These are phyloP conservation scores for Lotus japonicus DNA, from an alignment of 306 rosid species.

Conservation along the genomic window DNA sequence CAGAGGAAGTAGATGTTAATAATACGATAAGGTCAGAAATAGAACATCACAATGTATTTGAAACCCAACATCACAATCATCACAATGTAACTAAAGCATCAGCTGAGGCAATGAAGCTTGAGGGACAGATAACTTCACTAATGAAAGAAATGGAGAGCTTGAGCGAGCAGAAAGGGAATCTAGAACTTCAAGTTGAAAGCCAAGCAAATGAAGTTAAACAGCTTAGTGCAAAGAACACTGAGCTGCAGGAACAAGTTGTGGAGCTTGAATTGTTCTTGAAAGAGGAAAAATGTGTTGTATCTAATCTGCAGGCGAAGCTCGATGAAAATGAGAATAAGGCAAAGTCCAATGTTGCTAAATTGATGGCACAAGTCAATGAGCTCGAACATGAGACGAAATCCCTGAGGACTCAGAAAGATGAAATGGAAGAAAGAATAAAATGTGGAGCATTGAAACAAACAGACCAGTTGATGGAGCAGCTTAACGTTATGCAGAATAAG, in stretches of 20 bases:
- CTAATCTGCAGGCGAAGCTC: slow-evolving; percentile 20
- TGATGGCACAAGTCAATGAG: slow-evolving; percentile 22
- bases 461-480: slow-evolving; percentile 24
- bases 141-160: slow-evolving; percentile 30
- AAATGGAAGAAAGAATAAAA: slow-evolving; percentile 33
- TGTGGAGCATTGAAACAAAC: slow-evolving; percentile 16
- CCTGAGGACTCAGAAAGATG: slow-evolving; percentile 24
- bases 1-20: slow-evolving; percentile 44
- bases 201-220: slow-evolving; percentile 32
- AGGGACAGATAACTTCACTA: slow-evolving; percentile 21
- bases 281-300: slow-evolving; percentile 22
- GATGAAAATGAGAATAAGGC: slow-evolving; percentile 20
- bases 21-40: too few species aligned
- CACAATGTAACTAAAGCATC: background rate
- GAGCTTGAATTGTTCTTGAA: slow-evolving; percentile 41
- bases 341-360: slow-evolving; percentile 14
- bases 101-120: slow-evolving; percentile 28
- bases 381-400: slow-evolving; percentile 20
- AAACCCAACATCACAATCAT: too few species aligned
- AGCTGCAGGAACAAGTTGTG: slow-evolving; percentile 11
- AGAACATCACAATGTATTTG: too few species aligned
- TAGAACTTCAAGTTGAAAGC: slow-evolving; percentile 35
- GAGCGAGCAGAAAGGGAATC: slow-evolving; percentile 26
- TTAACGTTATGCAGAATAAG: slow-evolving; percentile 32
- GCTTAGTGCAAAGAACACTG: slow-evolving; percentile 21